Evolutionary conservation across 1,284 basidiomycete genomes (phyloP).

Genomic region (Mrakiaceae sp.): DNA sequence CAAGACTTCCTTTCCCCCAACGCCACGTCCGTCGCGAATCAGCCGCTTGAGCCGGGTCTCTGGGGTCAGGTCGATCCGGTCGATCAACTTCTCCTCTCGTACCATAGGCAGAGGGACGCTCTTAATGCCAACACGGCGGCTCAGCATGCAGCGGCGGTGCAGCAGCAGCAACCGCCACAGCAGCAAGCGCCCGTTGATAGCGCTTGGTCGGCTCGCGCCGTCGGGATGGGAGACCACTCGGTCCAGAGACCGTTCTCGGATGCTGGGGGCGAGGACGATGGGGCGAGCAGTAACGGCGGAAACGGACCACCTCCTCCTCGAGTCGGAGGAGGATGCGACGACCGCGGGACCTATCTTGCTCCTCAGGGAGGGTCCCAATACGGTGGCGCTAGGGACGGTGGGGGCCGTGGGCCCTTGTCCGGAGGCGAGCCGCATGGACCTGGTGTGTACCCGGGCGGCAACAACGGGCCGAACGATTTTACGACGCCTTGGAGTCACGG

Average conservation of each 20-base stretch:
- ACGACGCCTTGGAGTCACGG: slow-evolving; percentile 7
- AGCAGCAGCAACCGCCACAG: no score
- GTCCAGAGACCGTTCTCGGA: slow-evolving; percentile 1
- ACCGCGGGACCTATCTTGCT: neutral
- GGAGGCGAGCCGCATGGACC: neutral
- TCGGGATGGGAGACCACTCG: slow-evolving; percentile 11
- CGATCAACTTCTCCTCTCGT: slow-evolving; percentile 14
- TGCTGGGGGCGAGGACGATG: neutral
- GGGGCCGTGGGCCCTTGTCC: neutral
- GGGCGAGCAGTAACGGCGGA: neutral
- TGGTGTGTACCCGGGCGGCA: neutral
- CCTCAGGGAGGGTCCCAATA: neutral
- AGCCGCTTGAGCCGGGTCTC: neutral
- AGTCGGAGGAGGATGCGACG: no score
- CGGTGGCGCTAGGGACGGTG: neutral
- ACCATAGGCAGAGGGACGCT: neutral
- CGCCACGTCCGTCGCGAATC: neutral
- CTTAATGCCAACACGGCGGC: neutral
- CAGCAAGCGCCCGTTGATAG: neutral
- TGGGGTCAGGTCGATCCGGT: slow-evolving; percentile 12
- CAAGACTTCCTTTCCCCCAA: slow-evolving; percentile 6
- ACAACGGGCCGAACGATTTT: slow-evolving; percentile 1
- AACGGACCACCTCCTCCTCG: neutral
- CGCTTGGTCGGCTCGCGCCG: slow-evolving; percentile 9
- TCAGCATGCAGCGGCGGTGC: neutral